Evolutionary conservation across 176 grass and related monocot species (phyloP).

Genomic region (Carex littledalei): DNA sequence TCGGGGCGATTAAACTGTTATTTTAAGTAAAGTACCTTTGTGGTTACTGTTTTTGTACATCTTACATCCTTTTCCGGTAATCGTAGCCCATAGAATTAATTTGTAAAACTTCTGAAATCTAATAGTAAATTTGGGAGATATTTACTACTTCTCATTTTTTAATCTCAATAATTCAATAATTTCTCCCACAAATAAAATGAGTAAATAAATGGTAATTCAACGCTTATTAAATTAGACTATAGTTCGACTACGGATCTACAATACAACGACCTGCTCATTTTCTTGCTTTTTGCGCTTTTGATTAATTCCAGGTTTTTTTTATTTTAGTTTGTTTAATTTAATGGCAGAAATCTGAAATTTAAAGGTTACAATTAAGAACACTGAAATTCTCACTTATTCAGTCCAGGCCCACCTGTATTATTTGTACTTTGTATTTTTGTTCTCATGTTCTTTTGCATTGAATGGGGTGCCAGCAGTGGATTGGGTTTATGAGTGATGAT

Average conservation of each 20-base stretch:
- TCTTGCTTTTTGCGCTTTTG: background rate
- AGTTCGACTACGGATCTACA: background rate
- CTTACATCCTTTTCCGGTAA: background rate
- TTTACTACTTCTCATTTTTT: background rate
- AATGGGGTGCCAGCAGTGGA: background rate
- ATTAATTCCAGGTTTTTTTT: background rate
- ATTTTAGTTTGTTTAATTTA: background rate
- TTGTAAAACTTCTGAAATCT: background rate
- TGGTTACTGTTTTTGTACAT: background rate
- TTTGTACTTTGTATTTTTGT: background rate
- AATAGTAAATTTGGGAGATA: background rate
- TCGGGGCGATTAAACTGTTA: background rate
- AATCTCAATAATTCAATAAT: background rate
- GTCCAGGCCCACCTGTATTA: background rate
- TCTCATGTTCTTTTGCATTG: background rate
- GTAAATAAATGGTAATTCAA: background rate
- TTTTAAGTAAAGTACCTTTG: constrained; percentile 1
- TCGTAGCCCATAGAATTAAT: background rate
- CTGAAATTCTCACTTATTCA: background rate
- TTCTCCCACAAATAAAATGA: background rate
- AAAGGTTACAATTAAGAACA: background rate
- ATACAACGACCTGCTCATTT: background rate
- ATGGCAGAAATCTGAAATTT: background rate
- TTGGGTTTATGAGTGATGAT: background rate
- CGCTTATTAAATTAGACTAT: background rate